Evolutionary conservation across 2,329 filamentous ascomycete species (phyloP), one percentile per base, ranked within the genome.

Genomic region (Aureobasidium sp.): DNA sequence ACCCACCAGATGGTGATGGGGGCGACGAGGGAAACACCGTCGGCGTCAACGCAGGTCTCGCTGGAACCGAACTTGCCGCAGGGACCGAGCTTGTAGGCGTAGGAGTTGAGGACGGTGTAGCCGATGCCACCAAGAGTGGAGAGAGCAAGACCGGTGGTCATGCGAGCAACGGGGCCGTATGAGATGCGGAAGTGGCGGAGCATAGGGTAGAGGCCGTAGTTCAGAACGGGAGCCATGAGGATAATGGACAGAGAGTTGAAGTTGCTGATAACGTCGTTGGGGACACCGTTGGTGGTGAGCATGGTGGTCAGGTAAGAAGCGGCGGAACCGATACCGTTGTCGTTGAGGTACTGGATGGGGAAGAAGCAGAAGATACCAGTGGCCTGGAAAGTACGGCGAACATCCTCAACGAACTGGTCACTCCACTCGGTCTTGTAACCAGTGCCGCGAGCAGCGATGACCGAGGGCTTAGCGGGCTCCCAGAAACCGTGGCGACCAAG

Each of bases 321-420:
- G 7, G 65, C 65, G 15, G 63, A 60, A 32, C 67, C 67, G 48
- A 69, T 64, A 63, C 68, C 77, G 73, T 68, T 68, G 66, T 70
- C 69, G 66, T 70, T 70, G 61, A 69, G 59, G 63, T 70, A 67
- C 60, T 77, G 78, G n/a, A 79, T 71, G 0, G 77, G 77, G 63
- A 76, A 79, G 68, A 76, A 78, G 41, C 74, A 67, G 62, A 90
- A 89, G 60, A 89, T 86, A 67, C 86, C 83, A 76, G 87, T 90
- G 21, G 87, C 88, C 71, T 78, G 68, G 32, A 83, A 71, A 15
- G 82, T 81, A 37, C 85, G 84, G 75, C 86, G 86, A 48, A 90
- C 77, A 69, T 90, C 87, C 6, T 88, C 86, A 47, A 90, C 78
- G 66, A 90, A 90, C 66, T 81, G 78, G 67, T 89, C 86, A 61